Conservation (phyloP, 495 filamentous ascomycete species). For the Penicillium silybi region DNA sequence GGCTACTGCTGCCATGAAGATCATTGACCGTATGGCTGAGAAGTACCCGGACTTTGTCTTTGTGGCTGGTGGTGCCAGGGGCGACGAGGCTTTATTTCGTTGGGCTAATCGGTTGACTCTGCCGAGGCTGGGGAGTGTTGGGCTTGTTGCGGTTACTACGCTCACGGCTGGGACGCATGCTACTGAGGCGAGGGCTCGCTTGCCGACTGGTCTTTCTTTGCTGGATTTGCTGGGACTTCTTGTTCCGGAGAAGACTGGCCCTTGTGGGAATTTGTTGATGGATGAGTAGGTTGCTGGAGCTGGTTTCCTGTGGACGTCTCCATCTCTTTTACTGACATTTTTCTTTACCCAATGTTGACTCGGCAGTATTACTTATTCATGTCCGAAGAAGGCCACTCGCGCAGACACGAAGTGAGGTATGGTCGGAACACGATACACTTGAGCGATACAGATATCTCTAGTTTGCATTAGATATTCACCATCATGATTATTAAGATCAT, state of each 20-base stretch:
- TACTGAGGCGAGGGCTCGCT: constrained; percentile 24
- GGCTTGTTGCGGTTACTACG: constrained; percentile 56
- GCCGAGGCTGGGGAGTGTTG: constrained; percentile 11
- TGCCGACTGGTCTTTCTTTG: constrained; percentile 16
- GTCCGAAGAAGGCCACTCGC: not conserved
- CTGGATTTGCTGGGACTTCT: constrained; percentile 10
- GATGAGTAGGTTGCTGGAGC: not conserved
- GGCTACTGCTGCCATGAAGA: constrained; percentile 58
- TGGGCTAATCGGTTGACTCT: constrained; percentile 69
- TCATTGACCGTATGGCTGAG: constrained; percentile 45
- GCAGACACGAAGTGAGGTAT: not conserved
- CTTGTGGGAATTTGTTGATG: not conserved
- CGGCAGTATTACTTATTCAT: not conserved
- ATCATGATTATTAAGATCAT: not conserved
- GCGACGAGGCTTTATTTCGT: constrained; percentile 78
- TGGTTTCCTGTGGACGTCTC: not conserved
- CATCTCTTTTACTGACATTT: not conserved
- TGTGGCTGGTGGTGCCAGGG: constrained; percentile 74
- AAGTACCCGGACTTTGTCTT: constrained; percentile 65
- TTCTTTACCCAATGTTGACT: not conserved
- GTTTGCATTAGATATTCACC: not conserved
- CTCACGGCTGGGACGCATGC: constrained; percentile 61
- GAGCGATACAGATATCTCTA: not conserved
- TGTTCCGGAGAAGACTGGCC: not conserved
- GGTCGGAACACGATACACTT: not conserved